Percentiles rank a stretch among this genome's conserved stretches.
Evolutionary conservation across 768 basidiomycete genomes (phyloP).

Genomic region (Dioszegia hungarica): DNA sequence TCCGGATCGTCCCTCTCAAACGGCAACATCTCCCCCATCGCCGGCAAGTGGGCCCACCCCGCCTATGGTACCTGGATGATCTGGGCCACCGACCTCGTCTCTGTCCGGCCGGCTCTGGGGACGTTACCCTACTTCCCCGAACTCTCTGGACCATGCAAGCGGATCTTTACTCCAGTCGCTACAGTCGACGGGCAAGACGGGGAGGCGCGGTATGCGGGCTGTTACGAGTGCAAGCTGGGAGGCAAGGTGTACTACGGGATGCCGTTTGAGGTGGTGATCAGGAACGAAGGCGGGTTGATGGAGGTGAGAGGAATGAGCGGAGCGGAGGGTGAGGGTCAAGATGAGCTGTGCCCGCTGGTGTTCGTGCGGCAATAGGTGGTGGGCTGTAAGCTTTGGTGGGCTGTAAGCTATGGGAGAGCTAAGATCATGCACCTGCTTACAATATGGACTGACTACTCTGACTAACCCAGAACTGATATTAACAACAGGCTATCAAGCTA

Average conservation of each 20-base stretch:
- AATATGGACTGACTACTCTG: no score
- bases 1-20: neutral
- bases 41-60: neutral
- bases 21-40: neutral
- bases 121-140: constrained; percentile 3
- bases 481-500: no score
- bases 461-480: no score
- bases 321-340: neutral
- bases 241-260: neutral
- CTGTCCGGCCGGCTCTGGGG: neutral
- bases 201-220: neutral
- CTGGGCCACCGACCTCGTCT: neutral
- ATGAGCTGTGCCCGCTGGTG: neutral
- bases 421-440: no score
- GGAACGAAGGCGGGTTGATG: neutral
- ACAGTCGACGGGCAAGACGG: neutral
- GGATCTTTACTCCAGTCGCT: neutral
- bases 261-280: neutral
- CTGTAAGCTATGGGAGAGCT: no score
- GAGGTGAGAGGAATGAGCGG: constrained; percentile 3
- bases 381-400: no score
- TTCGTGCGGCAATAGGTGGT: neutral
- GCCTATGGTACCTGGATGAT: constrained; percentile 4
- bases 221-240: neutral
- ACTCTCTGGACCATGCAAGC: neutral